Percentiles rank a stretch among this genome's conserved stretches.
phyloP scores from a whole-genome alignment of 1,284 basidiomycete species.

The Omphalotus olearius region DNA sequence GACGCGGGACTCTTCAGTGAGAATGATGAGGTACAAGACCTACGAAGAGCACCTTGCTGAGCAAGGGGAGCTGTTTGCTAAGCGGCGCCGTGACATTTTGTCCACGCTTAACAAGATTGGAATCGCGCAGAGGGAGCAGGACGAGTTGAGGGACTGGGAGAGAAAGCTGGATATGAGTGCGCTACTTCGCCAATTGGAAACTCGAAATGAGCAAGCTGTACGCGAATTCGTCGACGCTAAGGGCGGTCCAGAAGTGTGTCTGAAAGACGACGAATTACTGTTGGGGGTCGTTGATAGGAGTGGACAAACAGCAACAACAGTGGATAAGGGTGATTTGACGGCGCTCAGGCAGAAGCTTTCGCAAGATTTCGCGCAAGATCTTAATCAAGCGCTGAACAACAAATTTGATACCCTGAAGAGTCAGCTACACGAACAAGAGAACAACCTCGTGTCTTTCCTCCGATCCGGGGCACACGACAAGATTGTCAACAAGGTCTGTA shows the following conservation, averaged over 20 bases:
- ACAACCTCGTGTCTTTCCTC: constrained; percentile 26
- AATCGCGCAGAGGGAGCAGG: too few relatives aligned
- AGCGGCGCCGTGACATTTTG: constrained; percentile 17
- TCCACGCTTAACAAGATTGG: too few relatives aligned
- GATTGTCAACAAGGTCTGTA: constrained; percentile 15
- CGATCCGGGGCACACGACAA: constrained; percentile 4
- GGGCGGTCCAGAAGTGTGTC: constrained; percentile 25
- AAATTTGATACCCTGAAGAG: constrained; percentile 34
- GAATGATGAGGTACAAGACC: too few relatives aligned
- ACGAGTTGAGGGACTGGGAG: too few relatives aligned
- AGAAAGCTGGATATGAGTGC: too few relatives aligned
- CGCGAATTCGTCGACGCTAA: constrained; percentile 23
- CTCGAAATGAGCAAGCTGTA: constrained; percentile 25
- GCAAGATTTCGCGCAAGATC: constrained; percentile 32
- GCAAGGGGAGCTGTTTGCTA: constrained; percentile 22
- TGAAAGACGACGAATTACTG: constrained; percentile 26
- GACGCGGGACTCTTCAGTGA: too few relatives aligned
- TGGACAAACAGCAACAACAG: constrained; percentile 23
- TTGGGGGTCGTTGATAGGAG: constrained; percentile 25
- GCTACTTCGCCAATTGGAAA: too few relatives aligned
- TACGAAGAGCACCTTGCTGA: constrained; percentile 30
- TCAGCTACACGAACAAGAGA: constrained; percentile 25
- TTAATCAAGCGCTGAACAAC: constrained; percentile 30
- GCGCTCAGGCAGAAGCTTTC: constrained; percentile 19
- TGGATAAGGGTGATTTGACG: constrained; percentile 21